phyloP scores from a whole-genome alignment of 2,329 filamentous ascomycete species.

The Xylariaceae sp. region DNA sequence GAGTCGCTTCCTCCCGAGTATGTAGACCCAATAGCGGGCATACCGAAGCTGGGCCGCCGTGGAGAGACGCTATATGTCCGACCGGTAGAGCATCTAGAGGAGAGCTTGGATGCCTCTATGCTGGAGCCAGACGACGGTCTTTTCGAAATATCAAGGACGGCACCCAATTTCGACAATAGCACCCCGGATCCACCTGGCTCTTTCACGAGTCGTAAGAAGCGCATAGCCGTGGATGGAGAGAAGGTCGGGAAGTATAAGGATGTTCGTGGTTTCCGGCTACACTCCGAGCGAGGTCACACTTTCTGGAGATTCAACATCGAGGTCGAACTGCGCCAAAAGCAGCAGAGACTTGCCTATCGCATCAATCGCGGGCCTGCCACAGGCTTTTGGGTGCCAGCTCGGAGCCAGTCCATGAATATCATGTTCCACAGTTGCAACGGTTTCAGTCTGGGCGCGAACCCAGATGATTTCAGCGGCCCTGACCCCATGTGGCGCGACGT shows the following conservation, averaged over 20 bases:
- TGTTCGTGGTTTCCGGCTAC: constrained; percentile 72
- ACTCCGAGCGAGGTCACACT: constrained; percentile 77
- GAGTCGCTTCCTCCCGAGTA: constrained; percentile 67
- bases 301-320: constrained; percentile 98
- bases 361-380: constrained; percentile 87
- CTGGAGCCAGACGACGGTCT: constrained; percentile 76
- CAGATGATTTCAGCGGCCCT: constrained; percentile 78
- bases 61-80: constrained; percentile 84
- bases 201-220: constrained; percentile 46
- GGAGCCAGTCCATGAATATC: constrained; percentile 86
- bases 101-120: constrained; percentile 68
- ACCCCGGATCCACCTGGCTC: constrained; percentile 43
- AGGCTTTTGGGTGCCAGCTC: constrained; percentile 90
- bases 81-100: constrained; percentile 78
- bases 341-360: constrained; percentile 87
- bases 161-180: constrained; percentile 40
- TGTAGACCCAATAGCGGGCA: constrained; percentile 80
- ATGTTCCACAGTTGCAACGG: constrained; percentile 99
- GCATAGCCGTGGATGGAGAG: constrained; percentile 64
- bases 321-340: constrained; percentile 68
- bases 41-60: constrained; percentile 76
- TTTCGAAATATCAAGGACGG: constrained; percentile 60
- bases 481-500: constrained; percentile 97
- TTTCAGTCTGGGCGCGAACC: constrained; percentile 73
- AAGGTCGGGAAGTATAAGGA: constrained; percentile 75